Conservation (phyloP, 2,329 filamentous ascomycete genomes). For the Aspergillus eucalypticola region DNA sequence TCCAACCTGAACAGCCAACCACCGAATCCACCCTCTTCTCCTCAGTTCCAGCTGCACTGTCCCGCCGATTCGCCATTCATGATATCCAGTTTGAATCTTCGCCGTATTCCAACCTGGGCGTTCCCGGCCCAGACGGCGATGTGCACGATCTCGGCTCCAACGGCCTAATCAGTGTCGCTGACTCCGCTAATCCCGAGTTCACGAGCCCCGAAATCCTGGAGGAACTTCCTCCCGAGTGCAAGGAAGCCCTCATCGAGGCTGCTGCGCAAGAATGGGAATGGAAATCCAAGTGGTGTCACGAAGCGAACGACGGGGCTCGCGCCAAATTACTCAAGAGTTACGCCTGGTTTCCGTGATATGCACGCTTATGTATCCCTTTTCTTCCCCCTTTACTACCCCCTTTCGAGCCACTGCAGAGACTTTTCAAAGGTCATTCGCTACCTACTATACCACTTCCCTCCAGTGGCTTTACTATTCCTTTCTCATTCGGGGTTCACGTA, state of each 20-base stretch:
- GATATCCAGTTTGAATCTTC: constrained; percentile 63
- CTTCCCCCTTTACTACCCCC: neutral
- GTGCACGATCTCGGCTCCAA: constrained; percentile 45
- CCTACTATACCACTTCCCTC: no score
- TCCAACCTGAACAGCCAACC: constrained; percentile 13
- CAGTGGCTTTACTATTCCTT: neutral
- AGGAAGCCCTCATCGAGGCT: constrained; percentile 69
- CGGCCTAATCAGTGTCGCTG: constrained; percentile 39
- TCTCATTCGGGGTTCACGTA: neutral
- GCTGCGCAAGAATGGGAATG: constrained; percentile 66
- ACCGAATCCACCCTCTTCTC: constrained; percentile 50
- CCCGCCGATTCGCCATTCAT: constrained; percentile 63
- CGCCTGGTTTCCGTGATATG: constrained; percentile 40
- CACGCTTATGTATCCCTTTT: neutral
- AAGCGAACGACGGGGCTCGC: constrained; percentile 56
- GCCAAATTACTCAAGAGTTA: constrained; percentile 39
- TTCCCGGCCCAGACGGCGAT: constrained; percentile 54
- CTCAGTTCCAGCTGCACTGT: constrained; percentile 57
- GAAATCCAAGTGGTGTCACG: constrained; percentile 72
- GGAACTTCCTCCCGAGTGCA: constrained; percentile 56
- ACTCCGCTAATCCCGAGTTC: constrained; percentile 39
- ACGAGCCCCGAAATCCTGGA: constrained; percentile 44
- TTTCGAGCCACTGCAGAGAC: neutral
- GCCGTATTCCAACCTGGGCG: constrained; percentile 57
- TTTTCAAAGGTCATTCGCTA: no score